Conservation (phyloP, 1,284 basidiomycete genomes). For the Cystobasidium pallidum region DNA sequence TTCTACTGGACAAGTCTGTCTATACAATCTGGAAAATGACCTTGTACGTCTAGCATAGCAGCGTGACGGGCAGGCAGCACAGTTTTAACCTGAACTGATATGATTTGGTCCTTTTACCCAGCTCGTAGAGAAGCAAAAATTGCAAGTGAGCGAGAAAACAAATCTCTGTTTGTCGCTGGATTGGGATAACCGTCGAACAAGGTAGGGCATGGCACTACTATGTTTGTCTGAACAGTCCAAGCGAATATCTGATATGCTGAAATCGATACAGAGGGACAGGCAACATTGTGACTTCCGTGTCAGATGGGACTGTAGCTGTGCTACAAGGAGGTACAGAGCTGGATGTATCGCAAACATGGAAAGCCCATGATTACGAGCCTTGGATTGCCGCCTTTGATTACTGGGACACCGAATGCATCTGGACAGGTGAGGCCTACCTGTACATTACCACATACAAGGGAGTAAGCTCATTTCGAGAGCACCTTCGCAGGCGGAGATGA, state of each 20-base stretch:
- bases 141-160: constrained; percentile 66
- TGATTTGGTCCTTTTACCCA: constrained; percentile 48
- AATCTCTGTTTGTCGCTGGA: constrained; percentile 82
- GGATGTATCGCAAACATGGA: constrained; percentile 66
- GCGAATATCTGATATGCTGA: not conserved
- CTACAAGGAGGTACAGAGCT: constrained; percentile 60
- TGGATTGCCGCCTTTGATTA: constrained; percentile 93
- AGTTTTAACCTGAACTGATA: not conserved
- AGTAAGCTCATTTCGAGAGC: not conserved
- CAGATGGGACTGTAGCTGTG: constrained; percentile 71
- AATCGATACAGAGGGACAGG: constrained; percentile 33
- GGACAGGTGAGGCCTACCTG: constrained; percentile 69
- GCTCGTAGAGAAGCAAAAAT: constrained; percentile 61
- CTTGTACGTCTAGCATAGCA: constrained; percentile 59
- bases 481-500: constrained; percentile 81
- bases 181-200: constrained; percentile 71
- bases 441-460: no score
- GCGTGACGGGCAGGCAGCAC: not conserved
- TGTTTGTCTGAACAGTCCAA: no score
- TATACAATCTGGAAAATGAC: constrained; percentile 64
- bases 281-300: constrained; percentile 72
- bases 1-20: constrained; percentile 74
- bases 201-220: no score
- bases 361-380: constrained; percentile 89
- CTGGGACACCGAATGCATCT: constrained; percentile 75